phyloP scores from a whole-genome alignment of 2,329 filamentous ascomycete genomes.

The Microdochium trichocladiopsis region DNA sequence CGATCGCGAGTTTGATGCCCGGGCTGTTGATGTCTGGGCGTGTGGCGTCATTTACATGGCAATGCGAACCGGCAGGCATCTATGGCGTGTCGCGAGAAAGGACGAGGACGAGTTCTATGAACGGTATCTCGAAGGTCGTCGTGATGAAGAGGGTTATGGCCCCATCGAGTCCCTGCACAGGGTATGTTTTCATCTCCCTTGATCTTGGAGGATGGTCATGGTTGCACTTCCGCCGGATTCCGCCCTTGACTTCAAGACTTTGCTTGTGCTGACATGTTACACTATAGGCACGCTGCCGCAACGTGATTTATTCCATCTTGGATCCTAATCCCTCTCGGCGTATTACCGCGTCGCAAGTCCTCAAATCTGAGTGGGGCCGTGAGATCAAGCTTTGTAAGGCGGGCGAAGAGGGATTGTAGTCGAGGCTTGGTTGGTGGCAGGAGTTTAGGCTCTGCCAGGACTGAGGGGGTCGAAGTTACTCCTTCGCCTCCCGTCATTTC shows the following conservation, averaged over 20 bases:
- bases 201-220: conserved; percentile 2
- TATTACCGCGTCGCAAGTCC: conserved; percentile 90
- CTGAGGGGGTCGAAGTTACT: too few relatives aligned
- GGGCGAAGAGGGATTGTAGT: conserved; percentile 84
- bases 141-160: conserved; percentile 91
- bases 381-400: conserved; percentile 97
- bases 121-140: conserved; percentile 84
- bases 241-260: background rate
- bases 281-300: conserved; percentile 82
- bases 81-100: conserved; percentile 95
- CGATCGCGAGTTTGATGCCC: conserved; percentile 91
- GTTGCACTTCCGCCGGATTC: background rate
- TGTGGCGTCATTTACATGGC: conserved; percentile 99
- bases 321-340: conserved; percentile 89
- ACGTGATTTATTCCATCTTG: conserved; percentile 97
- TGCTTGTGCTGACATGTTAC: conserved; percentile 11
- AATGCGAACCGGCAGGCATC: conserved; percentile 90
- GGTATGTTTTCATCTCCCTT: conserved; percentile 48
- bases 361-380: conserved; percentile 97
- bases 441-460: too few relatives aligned
- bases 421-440: background rate
- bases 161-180: conserved; percentile 93
- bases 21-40: conserved; percentile 97
- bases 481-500: background rate
- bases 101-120: conserved; percentile 97